Evolutionary conservation across 176 grass and related monocot species (phyloP).

Genomic region (Cymbopogon citratus): DNA sequence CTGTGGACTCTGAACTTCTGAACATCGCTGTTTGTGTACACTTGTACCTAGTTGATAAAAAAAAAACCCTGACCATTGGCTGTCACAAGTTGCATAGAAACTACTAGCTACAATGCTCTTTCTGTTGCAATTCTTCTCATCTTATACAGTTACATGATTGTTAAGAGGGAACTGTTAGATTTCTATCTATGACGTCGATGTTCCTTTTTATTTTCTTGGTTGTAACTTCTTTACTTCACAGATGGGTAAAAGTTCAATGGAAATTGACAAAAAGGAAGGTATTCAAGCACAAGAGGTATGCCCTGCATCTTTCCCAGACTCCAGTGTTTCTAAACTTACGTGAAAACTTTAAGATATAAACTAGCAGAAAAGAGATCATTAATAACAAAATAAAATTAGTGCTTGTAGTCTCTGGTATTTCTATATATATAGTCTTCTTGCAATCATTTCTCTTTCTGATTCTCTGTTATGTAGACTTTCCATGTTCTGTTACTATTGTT

Average conservation of each 20-base stretch:
- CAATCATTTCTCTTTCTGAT: not conserved
- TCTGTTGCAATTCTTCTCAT: slow-evolving; percentile 10
- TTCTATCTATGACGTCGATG: not conserved
- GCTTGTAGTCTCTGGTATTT: not conserved
- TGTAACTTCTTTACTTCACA: slow-evolving; percentile 43
- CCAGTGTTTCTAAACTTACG: slow-evolving; percentile 5
- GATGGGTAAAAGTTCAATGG: slow-evolving; percentile 99
- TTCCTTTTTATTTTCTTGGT: not conserved
- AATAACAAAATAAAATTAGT: not conserved
- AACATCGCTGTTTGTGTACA: not conserved
- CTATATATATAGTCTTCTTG: not conserved
- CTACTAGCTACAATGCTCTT: not conserved
- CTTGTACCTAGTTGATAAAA: not conserved
- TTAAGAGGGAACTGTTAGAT: not conserved
- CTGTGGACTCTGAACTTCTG: not conserved
- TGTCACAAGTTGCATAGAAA: not conserved
- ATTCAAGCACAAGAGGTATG: slow-evolving; percentile 53
- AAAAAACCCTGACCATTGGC: not conserved
- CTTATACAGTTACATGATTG: slow-evolving; percentile 1
- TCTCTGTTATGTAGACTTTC: not conserved
- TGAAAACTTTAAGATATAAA: not conserved
- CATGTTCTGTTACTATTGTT: slow-evolving; percentile 23
- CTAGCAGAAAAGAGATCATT: not conserved
- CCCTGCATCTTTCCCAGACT: slow-evolving; percentile 12
- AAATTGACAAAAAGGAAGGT: slow-evolving; percentile 81